These are phyloP conservation scores for Phyllosticta capitalensis DNA, from an alignment of 2,329 filamentous ascomycete species.

Conservation along the genomic window DNA sequence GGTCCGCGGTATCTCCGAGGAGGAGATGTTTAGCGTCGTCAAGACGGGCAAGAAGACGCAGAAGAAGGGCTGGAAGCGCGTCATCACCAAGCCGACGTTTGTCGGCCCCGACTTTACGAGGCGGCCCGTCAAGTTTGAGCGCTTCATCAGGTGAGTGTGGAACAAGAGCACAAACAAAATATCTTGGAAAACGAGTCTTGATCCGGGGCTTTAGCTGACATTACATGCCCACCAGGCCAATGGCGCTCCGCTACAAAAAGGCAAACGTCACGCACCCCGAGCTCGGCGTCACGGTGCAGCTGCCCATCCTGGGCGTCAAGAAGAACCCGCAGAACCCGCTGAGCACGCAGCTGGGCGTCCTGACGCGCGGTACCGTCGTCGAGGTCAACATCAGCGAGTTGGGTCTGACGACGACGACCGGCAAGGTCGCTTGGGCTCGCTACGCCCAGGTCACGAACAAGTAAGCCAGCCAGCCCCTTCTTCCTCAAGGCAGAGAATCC, in stretches of 20 bases:
- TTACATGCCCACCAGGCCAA: constrained; percentile 1
- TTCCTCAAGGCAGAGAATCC: no score
- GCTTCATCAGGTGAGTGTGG: constrained; percentile 49
- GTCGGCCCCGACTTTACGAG: constrained; percentile 86
- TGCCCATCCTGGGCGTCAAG: constrained; percentile 57
- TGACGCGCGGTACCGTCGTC: constrained; percentile 63
- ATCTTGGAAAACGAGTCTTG: constrained; percentile 25
- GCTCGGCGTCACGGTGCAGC: constrained; percentile 76
- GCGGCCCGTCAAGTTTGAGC: constrained; percentile 68
- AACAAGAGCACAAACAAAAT: constrained; percentile 31
- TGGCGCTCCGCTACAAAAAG: constrained; percentile 58
- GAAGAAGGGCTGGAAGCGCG: constrained; percentile 71
- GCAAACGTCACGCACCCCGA: constrained; percentile 60
- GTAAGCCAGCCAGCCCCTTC: neutral
- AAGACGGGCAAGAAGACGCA: constrained; percentile 91
- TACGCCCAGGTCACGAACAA: constrained; percentile 20
- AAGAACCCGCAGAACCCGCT: constrained; percentile 65
- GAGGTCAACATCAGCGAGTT: constrained; percentile 93
- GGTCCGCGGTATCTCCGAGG: constrained; percentile 85
- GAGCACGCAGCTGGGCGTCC: constrained; percentile 84
- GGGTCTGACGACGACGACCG: constrained; percentile 63
- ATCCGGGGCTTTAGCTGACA: neutral
- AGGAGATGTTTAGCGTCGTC: constrained; percentile 96
- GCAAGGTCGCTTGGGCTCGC: constrained; percentile 65
- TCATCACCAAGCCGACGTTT: constrained; percentile 72